Conservation (phyloP, 441 rosid species). For the Gossypium trilobum region DNA sequence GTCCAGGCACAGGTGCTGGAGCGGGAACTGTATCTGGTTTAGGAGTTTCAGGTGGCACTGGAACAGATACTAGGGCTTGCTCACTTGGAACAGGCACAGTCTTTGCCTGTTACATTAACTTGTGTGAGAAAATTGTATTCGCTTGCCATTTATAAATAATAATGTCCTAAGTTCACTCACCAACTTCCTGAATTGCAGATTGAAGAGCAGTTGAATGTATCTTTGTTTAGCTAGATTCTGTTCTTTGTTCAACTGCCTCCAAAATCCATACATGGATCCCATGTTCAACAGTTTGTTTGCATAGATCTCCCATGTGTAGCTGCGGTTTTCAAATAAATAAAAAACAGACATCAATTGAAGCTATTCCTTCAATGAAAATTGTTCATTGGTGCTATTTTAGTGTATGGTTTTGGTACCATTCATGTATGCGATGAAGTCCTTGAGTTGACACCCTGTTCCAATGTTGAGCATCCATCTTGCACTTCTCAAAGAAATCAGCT, state of each 20-base stretch:
- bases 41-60: constrained; percentile 5
- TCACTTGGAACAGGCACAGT: neutral
- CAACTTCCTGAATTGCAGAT: constrained; percentile 59
- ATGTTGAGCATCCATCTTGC: constrained; percentile 41
- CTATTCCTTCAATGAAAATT: neutral
- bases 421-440: constrained; percentile 65
- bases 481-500: constrained; percentile 67
- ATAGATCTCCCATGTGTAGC: constrained; percentile 91
- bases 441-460: constrained; percentile 57
- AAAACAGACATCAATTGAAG: neutral
- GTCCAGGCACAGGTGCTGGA: neutral
- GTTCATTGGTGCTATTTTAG: neutral
- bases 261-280: constrained; percentile 71
- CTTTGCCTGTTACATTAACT: neutral
- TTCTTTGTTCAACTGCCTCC: constrained; percentile 69
- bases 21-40: neutral
- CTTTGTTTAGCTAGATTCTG: constrained; percentile 65
- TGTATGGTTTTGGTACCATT: constrained; percentile 39
- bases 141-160: neutral
- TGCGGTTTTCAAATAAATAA: constrained; percentile 22
- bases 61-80: neutral
- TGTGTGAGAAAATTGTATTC: neutral
- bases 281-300: constrained; percentile 65
- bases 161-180: constrained; percentile 28
- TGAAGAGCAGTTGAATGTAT: constrained; percentile 57